These are phyloP conservation scores for Microcyclospora tardicrescens DNA, from an alignment of 2,329 filamentous ascomycete species.

Conservation along the genomic window DNA sequence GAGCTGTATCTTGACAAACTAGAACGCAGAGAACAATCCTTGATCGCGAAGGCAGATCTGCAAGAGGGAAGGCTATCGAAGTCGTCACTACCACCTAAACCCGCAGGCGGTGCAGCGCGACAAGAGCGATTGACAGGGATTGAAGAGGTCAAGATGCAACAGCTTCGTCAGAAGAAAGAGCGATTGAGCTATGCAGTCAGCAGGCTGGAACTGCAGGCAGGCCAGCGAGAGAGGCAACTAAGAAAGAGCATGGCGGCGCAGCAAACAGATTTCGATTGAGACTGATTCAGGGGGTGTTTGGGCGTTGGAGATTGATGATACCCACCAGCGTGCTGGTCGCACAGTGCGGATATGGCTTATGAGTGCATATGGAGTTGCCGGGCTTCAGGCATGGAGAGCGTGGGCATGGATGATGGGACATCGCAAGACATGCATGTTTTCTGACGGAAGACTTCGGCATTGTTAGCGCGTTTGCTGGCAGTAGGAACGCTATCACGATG, in stretches of 20 bases:
- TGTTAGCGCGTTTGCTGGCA: too few species aligned
- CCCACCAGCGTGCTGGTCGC: too few species aligned
- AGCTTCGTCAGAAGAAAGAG: slow-evolving; percentile 69
- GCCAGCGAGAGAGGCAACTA: slow-evolving; percentile 59
- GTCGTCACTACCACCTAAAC: slow-evolving; percentile 7
- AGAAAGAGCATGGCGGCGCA: slow-evolving; percentile 56
- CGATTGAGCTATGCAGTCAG: slow-evolving; percentile 77
- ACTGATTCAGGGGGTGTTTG: too few species aligned
- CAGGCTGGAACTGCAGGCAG: slow-evolving; percentile 71
- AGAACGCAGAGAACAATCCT: slow-evolving; percentile 66
- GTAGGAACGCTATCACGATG: too few species aligned
- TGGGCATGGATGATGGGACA: too few species aligned
- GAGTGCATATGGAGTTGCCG: too few species aligned
- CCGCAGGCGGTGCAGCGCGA: slow-evolving; percentile 1
- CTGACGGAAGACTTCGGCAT: too few species aligned
- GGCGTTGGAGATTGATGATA: too few species aligned
- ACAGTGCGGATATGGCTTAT: too few species aligned
- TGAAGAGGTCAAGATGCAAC: slow-evolving; percentile 48
- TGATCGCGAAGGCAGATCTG: slow-evolving; percentile 71
- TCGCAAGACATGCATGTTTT: too few species aligned
- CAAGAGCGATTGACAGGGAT: slow-evolving; percentile 25
- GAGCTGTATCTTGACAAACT: slow-evolving; percentile 72
- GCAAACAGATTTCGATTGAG: slow-evolving; percentile 1
- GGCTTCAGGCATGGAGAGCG: too few species aligned
- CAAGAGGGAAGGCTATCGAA: slow-evolving; percentile 57